Evolutionary conservation across 345 rosid genomes (phyloP).

Genomic region (Jatropha curcas): DNA sequence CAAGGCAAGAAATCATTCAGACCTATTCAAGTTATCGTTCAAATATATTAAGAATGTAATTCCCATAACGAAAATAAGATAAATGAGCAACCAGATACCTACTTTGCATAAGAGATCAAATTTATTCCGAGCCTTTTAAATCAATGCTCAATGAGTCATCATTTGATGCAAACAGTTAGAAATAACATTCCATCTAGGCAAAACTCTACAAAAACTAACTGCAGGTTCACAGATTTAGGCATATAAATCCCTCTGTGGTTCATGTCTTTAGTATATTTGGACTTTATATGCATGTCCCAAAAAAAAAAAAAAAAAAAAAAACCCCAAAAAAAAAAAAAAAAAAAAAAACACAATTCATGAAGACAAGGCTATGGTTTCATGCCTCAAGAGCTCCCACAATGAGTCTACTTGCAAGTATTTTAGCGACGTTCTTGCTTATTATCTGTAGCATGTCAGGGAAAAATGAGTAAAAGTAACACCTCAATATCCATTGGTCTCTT

Average conservation of each 20-base stretch:
- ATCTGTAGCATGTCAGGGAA: too few species aligned
- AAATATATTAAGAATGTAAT: background rate
- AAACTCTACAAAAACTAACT: background rate
- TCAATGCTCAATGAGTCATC: background rate
- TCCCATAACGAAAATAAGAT: background rate
- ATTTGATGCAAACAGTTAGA: background rate
- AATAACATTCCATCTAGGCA: background rate
- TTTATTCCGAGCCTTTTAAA: background rate
- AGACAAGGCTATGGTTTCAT: background rate
- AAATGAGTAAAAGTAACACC: background rate
- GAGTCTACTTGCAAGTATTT: background rate
- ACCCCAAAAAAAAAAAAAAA: too few species aligned
- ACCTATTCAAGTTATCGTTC: background rate
- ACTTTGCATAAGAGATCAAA: background rate
- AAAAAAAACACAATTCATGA: background rate
- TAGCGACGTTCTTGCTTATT: too few species aligned
- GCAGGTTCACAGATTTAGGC: background rate
- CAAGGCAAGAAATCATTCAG: background rate
- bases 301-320: background rate
- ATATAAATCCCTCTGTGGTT: background rate
- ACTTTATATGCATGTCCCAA: background rate
- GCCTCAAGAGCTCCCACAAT: background rate
- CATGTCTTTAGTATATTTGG: background rate
- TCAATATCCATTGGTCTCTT: constrained; percentile 67
- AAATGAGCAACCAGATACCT: too few species aligned